Percentiles rank a stretch among this genome's conserved stretches.
Evolutionary conservation across 192 early-diverging fungal species (phyloP).

Genomic region (Dissophora ornata): DNA sequence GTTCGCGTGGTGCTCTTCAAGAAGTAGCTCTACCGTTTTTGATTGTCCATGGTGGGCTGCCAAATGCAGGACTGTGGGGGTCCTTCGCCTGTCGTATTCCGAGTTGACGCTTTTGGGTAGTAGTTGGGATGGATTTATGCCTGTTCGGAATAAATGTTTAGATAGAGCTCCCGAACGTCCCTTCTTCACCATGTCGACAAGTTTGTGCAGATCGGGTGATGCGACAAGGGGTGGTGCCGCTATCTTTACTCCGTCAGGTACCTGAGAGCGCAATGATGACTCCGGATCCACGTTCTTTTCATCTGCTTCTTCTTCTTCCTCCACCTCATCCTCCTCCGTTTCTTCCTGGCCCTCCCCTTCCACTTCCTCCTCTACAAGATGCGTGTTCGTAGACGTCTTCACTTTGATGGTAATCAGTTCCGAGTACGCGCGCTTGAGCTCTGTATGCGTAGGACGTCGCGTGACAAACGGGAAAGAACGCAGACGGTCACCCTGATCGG

Average conservation of each 20-base stretch:
- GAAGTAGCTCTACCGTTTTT: conserved; percentile 65
- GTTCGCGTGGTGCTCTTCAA: conserved; percentile 80
- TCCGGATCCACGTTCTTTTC: no score
- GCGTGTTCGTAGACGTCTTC: conserved; percentile 53
- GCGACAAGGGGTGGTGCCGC: conserved; percentile 7
- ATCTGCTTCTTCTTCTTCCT: conserved; percentile 8
- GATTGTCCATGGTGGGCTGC: conserved; percentile 70
- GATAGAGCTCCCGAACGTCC: conserved; percentile 71
- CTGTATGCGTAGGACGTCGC: conserved; percentile 63
- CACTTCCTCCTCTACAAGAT: no score
- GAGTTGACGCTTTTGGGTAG: conserved; percentile 28
- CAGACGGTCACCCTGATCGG: conserved; percentile 33
- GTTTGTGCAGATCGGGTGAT: conserved; percentile 59
- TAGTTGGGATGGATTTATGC: conserved; percentile 53
- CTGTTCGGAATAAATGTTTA: conserved; percentile 60
- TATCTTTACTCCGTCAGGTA: not conserved
- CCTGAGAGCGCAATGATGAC: no score
- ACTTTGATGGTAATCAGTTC: conserved; percentile 73
- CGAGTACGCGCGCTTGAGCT: conserved; percentile 72
- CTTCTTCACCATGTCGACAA: conserved; percentile 67
- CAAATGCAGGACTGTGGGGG: conserved; percentile 80
- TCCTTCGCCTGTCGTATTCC: conserved; percentile 55
- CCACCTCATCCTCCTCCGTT: conserved; percentile 42
- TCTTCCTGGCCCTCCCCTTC: conserved; percentile 28
- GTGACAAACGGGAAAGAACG: conserved; percentile 53